These are phyloP conservation scores for Heimioporus retisporus DNA, from an alignment of 1,284 basidiomycete genomes.

Conservation along the genomic window DNA sequence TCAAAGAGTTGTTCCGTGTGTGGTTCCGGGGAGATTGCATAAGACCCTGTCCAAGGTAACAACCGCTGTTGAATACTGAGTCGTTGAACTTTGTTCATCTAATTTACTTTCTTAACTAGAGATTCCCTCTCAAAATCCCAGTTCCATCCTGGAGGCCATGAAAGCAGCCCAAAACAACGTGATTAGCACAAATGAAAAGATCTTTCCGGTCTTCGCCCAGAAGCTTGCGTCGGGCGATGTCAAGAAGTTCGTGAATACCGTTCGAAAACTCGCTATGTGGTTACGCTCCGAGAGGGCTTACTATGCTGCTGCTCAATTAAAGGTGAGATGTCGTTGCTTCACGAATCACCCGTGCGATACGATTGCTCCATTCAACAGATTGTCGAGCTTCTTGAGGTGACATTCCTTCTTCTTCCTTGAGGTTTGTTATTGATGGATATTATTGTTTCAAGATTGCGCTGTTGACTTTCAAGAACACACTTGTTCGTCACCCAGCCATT, in stretches of 20 bases:
- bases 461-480: conserved; percentile 25
- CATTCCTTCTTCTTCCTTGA: background rate
- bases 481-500: conserved; percentile 8
- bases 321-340: conserved; percentile 25
- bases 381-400: conserved; percentile 41
- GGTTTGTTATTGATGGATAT: background rate
- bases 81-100: conserved; percentile 3
- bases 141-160: conserved; percentile 20
- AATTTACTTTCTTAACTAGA: conserved; percentile 20
- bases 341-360: background rate
- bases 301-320: conserved; percentile 39
- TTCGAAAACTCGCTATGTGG: conserved; percentile 34
- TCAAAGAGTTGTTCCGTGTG: no score
- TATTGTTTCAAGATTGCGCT: conserved; percentile 32
- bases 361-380: conserved; percentile 29
- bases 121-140: conserved; percentile 1
- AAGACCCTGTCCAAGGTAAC: conserved; percentile 17
- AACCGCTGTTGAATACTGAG: background rate
- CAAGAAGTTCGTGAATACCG: conserved; percentile 29
- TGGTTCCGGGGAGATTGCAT: background rate
- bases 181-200: conserved; percentile 38
- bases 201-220: conserved; percentile 40
- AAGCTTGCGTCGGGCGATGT: conserved; percentile 38
- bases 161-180: conserved; percentile 29
- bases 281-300: conserved; percentile 43